Percentiles rank a stretch among this genome's conserved stretches.
Evolutionary conservation across 1,284 basidiomycete genomes (phyloP).

Genomic region (Papiliotrema laurentii): DNA sequence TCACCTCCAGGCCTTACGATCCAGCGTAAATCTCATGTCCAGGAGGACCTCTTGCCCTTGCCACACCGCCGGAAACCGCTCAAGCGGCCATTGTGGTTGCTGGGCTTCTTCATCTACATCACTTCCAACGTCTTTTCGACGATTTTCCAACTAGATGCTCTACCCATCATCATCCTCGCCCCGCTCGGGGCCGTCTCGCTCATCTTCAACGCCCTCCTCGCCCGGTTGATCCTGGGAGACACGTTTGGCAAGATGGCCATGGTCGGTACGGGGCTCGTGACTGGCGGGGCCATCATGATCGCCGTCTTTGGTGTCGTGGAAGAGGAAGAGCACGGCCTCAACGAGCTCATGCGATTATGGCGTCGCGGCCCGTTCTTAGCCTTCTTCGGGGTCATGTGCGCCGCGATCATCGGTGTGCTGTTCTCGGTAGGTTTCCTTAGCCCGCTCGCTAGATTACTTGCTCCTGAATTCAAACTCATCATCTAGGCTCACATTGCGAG

Average conservation of each 20-base stretch:
- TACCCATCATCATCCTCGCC: constrained; percentile 87
- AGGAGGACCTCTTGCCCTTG: constrained; percentile 70
- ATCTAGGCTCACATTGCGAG: constrained; percentile 21
- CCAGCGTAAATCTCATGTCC: constrained; percentile 89
- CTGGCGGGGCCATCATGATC: constrained; percentile 82
- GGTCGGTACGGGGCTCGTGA: constrained; percentile 79
- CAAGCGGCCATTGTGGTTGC: constrained; percentile 74
- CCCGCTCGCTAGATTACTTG: background rate
- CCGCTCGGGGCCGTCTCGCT: constrained; percentile 88
- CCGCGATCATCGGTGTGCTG: constrained; percentile 60
- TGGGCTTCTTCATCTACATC: constrained; percentile 80
- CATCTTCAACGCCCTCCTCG: constrained; percentile 93
- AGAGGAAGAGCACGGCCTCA: constrained; percentile 83
- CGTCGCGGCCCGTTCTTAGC: constrained; percentile 70
- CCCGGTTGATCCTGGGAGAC: constrained; percentile 78
- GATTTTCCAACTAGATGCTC: constrained; percentile 87
- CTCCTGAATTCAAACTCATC: too few relatives aligned
- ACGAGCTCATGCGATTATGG: constrained; percentile 78
- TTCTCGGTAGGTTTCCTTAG: constrained; percentile 54
- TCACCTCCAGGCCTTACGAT: constrained; percentile 66
- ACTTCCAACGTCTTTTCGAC: constrained; percentile 79
- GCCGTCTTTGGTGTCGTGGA: constrained; percentile 88
- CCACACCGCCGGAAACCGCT: constrained; percentile 64
- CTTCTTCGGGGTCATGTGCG: constrained; percentile 72
- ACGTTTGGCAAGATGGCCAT: constrained; percentile 80